Percentiles rank a stretch among this genome's conserved stretches.
phyloP scores from a whole-genome alignment of 2,329 filamentous ascomycete genomes.

The Lasiodiplodia sp. region DNA sequence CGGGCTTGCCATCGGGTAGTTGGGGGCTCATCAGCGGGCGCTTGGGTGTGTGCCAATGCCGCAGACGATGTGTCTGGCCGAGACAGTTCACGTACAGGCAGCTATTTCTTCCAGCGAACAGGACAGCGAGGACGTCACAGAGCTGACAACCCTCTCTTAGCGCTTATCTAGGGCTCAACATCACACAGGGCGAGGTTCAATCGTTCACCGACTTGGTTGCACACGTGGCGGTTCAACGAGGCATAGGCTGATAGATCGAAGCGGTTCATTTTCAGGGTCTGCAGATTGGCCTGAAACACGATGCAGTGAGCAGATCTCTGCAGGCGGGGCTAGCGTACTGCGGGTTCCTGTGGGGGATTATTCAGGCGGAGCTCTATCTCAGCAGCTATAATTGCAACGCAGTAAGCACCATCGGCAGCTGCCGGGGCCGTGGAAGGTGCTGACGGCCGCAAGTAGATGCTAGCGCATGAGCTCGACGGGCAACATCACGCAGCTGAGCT shows the following conservation, averaged over 20 bases:
- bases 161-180: constrained; percentile 41
- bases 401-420: constrained; percentile 39
- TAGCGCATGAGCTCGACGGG: constrained; percentile 10
- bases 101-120: constrained; percentile 31
- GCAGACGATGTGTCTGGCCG: neutral
- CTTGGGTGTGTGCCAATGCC: neutral
- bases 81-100: constrained; percentile 35
- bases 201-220: constrained; percentile 42
- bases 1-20: no score
- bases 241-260: neutral
- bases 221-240: constrained; percentile 38
- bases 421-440: constrained; percentile 42
- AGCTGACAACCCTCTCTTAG: constrained; percentile 40
- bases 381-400: constrained; percentile 32
- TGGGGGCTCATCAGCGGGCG: neutral
- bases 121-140: constrained; percentile 33
- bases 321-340: constrained; percentile 35
- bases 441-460: constrained; percentile 45
- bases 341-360: neutral
- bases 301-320: constrained; percentile 40
- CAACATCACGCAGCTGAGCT: neutral
- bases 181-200: constrained; percentile 42
- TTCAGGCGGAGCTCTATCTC: constrained; percentile 44
- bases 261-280: constrained; percentile 23
- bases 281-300: constrained; percentile 36